Evolutionary conservation across 352 stramenopile genomes (phyloP).

Genomic region (Pythium guiyangense): DNA sequence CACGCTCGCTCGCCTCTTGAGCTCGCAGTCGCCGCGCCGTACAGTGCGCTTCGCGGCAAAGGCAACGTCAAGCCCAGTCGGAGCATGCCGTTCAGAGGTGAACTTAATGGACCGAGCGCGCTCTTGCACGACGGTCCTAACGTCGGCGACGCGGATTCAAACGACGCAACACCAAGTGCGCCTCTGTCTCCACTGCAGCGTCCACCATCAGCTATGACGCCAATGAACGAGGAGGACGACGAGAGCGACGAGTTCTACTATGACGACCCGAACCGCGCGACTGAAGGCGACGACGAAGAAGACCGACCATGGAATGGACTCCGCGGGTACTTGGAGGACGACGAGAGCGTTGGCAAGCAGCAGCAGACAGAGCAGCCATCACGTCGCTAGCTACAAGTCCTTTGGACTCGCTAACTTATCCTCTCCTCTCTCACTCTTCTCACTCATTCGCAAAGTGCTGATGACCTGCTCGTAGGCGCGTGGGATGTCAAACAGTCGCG

Average conservation of each 20-base stretch:
- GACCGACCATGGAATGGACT: slow-evolving; percentile 4
- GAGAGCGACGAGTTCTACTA: slow-evolving; percentile 9
- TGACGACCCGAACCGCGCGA: neutral
- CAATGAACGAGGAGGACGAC: slow-evolving; percentile 1
- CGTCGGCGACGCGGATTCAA: neutral
- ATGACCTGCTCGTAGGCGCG: slow-evolving; percentile 49
- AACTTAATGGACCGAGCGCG: neutral
- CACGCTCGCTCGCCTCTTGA: neutral
- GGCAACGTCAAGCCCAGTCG: neutral
- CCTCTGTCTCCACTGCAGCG: no score
- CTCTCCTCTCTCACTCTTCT: neutral
- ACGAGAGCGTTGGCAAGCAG: neutral
- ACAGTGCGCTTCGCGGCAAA: slow-evolving; percentile 1
- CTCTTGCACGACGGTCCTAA: neutral
- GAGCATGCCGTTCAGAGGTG: neutral
- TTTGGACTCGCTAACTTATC: no score
- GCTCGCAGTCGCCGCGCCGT: slow-evolving; percentile 2
- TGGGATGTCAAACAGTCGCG: slow-evolving; percentile 52
- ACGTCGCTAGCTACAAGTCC: no score
- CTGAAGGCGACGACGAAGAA: neutral
- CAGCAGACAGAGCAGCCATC: neutral
- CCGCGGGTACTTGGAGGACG: slow-evolving; percentile 1
- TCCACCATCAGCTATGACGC: no score
- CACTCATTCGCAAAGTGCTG: no score
- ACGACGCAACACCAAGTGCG: neutral